Conservation (phyloP, 192 early-diverging fungal species). For the Linderina pennispora region DNA sequence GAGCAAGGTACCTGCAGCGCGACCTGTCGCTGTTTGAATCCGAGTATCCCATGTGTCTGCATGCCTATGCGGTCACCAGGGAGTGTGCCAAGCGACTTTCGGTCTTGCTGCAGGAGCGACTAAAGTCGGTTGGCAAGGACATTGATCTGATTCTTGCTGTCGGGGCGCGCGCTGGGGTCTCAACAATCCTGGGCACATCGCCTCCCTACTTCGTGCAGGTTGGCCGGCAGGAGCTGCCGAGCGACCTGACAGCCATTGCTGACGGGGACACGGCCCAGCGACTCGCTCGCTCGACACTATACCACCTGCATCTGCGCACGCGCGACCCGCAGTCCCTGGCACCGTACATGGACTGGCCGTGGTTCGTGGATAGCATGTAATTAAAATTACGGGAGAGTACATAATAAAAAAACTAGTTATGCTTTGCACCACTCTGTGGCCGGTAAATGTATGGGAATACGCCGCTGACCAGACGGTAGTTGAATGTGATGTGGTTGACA, state of each 20-base stretch:
- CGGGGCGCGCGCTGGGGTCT: conserved; percentile 14
- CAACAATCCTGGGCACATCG: conserved; percentile 20
- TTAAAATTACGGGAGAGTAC: too few relatives aligned
- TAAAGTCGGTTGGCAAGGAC: conserved; percentile 15
- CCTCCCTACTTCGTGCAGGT: conserved; percentile 34
- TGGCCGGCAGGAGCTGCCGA: conserved; percentile 17
- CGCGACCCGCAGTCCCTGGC: conserved; percentile 16
- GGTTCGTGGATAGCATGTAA: too few relatives aligned
- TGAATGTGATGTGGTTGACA: conserved; percentile 28
- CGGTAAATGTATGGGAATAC: conserved; percentile 40
- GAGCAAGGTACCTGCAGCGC: conserved; percentile 1
- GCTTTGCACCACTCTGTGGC: too few relatives aligned
- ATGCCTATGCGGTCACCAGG: conserved; percentile 33
- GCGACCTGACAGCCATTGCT: conserved; percentile 12
- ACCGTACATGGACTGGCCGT: conserved; percentile 7
- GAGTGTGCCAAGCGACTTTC: conserved; percentile 28
- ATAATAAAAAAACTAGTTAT: too few relatives aligned
- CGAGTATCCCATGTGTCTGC: conserved; percentile 39
- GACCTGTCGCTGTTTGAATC: conserved; percentile 17
- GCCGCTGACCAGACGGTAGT: conserved; percentile 13
- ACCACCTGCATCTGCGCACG: conserved; percentile 7
- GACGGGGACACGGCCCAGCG: conserved; percentile 27
- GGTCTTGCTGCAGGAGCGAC: conserved; percentile 25
- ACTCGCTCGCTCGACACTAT: conserved; percentile 15
- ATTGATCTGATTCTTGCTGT: conserved; percentile 32